Conservation (phyloP, 495 filamentous ascomycete genomes). For the Penicillium cataractarum region DNA sequence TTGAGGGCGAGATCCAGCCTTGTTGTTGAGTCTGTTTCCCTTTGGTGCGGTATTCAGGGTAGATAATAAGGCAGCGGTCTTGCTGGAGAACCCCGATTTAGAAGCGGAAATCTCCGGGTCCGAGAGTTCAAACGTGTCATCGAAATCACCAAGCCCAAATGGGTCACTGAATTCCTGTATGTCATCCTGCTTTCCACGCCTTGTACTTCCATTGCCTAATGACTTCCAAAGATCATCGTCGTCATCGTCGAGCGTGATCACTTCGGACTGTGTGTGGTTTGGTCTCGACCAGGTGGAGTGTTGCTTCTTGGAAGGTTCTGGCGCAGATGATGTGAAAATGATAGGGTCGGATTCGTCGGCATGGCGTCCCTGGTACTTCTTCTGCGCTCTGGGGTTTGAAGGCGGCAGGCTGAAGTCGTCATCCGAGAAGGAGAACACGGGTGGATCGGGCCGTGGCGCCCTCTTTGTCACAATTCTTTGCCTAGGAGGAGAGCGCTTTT, state of each 20-base stretch:
- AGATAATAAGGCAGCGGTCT: constrained; percentile 46
- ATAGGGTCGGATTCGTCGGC: constrained; percentile 55
- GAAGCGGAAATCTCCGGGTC: constrained; percentile 6
- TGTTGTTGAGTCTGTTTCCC: constrained; percentile 2
- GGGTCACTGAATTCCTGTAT: constrained; percentile 49
- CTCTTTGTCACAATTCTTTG: constrained; percentile 3
- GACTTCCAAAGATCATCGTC: constrained; percentile 29
- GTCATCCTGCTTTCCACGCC: constrained; percentile 23
- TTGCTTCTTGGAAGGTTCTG: constrained; percentile 22
- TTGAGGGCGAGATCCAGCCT: constrained; percentile 10
- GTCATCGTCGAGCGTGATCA: constrained; percentile 45
- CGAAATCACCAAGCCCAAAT: constrained; percentile 32
- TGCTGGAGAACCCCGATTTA: constrained; percentile 34
- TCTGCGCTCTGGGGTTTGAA: constrained; percentile 19
- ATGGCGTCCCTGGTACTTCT: constrained; percentile 16
- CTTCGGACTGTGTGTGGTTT: constrained; percentile 14
- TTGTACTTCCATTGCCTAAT: constrained; percentile 1
- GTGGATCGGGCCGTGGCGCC: constrained; percentile 5
- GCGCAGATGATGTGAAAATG: constrained; percentile 55
- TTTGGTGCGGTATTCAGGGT: constrained; percentile 25
- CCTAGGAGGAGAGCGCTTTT: constrained; percentile 12
- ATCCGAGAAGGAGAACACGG: constrained; percentile 42
- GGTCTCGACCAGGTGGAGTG: constrained; percentile 6
- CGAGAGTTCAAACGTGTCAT: constrained; percentile 30
- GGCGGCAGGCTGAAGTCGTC: constrained; percentile 35